Conservation (phyloP, 805 yeast genomes). For the Gaillardinia entomophila region DNA sequence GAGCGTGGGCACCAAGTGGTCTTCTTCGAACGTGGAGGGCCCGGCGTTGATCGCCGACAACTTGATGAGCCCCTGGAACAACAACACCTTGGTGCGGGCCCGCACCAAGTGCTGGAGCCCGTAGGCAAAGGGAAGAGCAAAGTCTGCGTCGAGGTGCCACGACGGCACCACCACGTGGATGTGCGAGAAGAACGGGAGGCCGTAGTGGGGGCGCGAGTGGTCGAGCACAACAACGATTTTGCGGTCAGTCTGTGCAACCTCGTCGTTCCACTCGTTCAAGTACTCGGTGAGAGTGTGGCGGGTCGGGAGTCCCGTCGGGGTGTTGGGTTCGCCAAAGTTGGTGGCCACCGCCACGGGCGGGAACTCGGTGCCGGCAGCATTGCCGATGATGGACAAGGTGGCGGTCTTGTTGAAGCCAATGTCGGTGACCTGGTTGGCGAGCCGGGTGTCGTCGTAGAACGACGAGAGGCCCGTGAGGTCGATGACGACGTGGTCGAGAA, state of each 20-base stretch:
- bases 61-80: constrained; percentile 7
- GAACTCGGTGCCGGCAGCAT: constrained; percentile 14
- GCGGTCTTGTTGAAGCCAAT: constrained; percentile 4
- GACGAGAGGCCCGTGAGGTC: too few relatives aligned
- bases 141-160: constrained; percentile 8
- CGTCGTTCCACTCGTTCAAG: constrained; percentile 9
- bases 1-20: background rate
- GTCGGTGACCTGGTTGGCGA: too few relatives aligned
- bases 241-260: constrained; percentile 5
- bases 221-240: constrained; percentile 12
- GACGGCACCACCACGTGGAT: constrained; percentile 9
- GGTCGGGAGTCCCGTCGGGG: constrained; percentile 6
- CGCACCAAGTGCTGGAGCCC: constrained; percentile 12
- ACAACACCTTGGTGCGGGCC: constrained; percentile 8
- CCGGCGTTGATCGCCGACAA: background rate
- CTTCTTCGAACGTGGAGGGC: too few relatives aligned
- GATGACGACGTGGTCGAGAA: too few relatives aligned
- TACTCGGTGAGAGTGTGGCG: constrained; percentile 10
- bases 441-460: too few relatives aligned
- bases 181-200: constrained; percentile 7
- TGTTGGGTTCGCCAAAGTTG: constrained; percentile 5
- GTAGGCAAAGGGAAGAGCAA: constrained; percentile 8
- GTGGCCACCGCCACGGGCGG: constrained; percentile 16
- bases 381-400: constrained; percentile 16
- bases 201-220: constrained; percentile 9